Conservation (phyloP, 1,284 basidiomycete genomes). For the Phylloboletellus chloephorus region DNA sequence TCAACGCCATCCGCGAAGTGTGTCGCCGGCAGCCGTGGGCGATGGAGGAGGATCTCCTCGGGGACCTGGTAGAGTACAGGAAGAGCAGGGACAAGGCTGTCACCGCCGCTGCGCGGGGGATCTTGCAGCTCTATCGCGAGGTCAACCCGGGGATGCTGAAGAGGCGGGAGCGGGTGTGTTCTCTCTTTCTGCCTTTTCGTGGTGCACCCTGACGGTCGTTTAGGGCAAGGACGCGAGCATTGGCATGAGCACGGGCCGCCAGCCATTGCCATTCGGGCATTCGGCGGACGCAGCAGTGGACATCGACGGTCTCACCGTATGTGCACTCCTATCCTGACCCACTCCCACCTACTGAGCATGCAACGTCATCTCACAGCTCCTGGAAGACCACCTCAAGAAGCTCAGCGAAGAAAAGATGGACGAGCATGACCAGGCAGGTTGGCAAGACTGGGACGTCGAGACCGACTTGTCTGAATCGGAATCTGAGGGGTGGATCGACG, state of each 20-base stretch:
- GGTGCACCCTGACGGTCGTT: slow-evolving; percentile 7
- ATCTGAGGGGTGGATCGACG: slow-evolving; percentile 80
- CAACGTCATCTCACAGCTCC: slow-evolving; percentile 46
- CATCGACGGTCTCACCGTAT: slow-evolving; percentile 85
- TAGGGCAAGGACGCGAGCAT: slow-evolving; percentile 85
- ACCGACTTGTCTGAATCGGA: slow-evolving; percentile 63
- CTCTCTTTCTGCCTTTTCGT: neutral
- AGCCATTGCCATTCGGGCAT: slow-evolving; percentile 81
- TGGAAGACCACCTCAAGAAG: slow-evolving; percentile 80
- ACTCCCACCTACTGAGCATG: neutral
- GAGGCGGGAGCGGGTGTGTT: slow-evolving; percentile 73
- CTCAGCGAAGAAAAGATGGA: slow-evolving; percentile 64
- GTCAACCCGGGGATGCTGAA: slow-evolving; percentile 94
- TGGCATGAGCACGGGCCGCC: slow-evolving; percentile 54
- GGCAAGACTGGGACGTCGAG: slow-evolving; percentile 91
- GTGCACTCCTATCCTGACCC: slow-evolving; percentile 5
- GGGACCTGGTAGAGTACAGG: slow-evolving; percentile 90
- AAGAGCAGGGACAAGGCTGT: slow-evolving; percentile 96
- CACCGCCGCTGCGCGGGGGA: slow-evolving; percentile 79
- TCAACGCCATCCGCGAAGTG: slow-evolving; percentile 93
- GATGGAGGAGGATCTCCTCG: slow-evolving; percentile 91
- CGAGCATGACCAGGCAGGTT: slow-evolving; percentile 66
- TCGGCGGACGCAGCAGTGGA: slow-evolving; percentile 68
- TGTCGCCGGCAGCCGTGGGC: slow-evolving; percentile 93
- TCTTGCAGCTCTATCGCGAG: slow-evolving; percentile 92